Conservation (phyloP, 495 filamentous ascomycete genomes). For the Daldinia grandis region DNA sequence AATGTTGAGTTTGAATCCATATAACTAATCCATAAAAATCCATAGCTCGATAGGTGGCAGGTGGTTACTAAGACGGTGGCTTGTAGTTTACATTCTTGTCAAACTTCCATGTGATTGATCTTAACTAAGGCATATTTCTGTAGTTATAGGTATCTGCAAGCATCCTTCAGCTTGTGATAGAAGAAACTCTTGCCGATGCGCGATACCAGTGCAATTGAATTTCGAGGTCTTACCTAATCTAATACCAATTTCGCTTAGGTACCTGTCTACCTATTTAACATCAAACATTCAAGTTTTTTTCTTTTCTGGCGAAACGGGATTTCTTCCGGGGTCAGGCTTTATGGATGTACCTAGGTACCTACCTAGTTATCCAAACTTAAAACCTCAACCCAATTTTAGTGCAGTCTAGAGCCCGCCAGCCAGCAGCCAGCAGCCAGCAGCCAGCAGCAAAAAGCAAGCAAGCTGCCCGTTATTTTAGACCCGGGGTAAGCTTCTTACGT, state of each 20-base stretch:
- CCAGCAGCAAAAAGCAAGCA: neutral
- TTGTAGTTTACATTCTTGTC: neutral
- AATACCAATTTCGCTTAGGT: neutral
- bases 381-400: neutral
- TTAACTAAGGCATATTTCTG: neutral
- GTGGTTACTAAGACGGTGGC: slow-evolving; percentile 5
- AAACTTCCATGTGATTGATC: neutral
- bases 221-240: neutral
- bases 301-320: neutral
- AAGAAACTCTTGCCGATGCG: neutral
- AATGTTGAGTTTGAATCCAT: neutral
- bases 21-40: neutral
- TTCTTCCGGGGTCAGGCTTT: neutral
- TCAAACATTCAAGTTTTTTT: neutral
- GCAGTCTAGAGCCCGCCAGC: neutral
- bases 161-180: neutral
- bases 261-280: neutral
- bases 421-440: neutral
- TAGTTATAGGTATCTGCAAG: neutral
- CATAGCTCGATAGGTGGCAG: slow-evolving; percentile 15
- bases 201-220: neutral
- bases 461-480: neutral
- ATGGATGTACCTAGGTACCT: neutral
- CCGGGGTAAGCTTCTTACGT: neutral
- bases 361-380: neutral